Percentiles rank a stretch among this genome's conserved stretches.
phyloP scores from a whole-genome alignment of 768 basidiomycete species.

The Trametes elegans region DNA sequence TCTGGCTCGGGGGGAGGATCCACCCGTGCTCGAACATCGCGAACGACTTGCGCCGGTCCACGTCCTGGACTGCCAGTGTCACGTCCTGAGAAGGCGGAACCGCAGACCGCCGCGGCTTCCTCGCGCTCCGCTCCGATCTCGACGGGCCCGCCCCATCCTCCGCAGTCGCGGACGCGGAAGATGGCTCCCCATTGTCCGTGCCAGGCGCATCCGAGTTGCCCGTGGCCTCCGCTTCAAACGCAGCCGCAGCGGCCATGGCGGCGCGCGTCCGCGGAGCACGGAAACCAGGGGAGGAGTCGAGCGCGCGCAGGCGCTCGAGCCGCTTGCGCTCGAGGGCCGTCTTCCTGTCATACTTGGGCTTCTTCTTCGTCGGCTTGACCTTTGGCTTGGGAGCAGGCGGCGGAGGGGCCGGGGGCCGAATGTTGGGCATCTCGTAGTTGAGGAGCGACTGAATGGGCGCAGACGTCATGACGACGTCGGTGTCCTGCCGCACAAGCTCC shows the following conservation, averaged over 20 bases:
- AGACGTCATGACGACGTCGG: conserved; percentile 52
- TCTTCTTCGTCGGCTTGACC: conserved; percentile 37
- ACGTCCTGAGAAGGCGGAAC: conserved; percentile 30
- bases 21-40: conserved; percentile 82
- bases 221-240: conserved; percentile 42
- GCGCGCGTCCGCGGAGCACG: conserved; percentile 48
- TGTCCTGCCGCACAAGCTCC: conserved; percentile 50
- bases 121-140: neutral
- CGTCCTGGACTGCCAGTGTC: conserved; percentile 63
- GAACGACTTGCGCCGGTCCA: conserved; percentile 74
- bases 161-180: conserved; percentile 21
- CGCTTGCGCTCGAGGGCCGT: conserved; percentile 27
- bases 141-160: conserved; percentile 7
- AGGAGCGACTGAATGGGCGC: conserved; percentile 69
- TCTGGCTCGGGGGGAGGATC: conserved; percentile 77
- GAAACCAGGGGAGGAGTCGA: conserved; percentile 45
- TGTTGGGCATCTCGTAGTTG: conserved; percentile 58
- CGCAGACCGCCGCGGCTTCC: conserved; percentile 10
- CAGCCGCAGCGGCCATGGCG: conserved; percentile 21
- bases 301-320: conserved; percentile 19
- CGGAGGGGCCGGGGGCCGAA: conserved; percentile 61
- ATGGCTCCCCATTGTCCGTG: neutral
- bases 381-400: conserved; percentile 21
- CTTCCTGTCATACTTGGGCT: conserved; percentile 22
- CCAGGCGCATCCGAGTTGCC: conserved; percentile 5